Base-by-base conservation (phyloP, 2,329 filamentous ascomycete genomes). In the Hymenoscyphus fructigenus region DNA sequence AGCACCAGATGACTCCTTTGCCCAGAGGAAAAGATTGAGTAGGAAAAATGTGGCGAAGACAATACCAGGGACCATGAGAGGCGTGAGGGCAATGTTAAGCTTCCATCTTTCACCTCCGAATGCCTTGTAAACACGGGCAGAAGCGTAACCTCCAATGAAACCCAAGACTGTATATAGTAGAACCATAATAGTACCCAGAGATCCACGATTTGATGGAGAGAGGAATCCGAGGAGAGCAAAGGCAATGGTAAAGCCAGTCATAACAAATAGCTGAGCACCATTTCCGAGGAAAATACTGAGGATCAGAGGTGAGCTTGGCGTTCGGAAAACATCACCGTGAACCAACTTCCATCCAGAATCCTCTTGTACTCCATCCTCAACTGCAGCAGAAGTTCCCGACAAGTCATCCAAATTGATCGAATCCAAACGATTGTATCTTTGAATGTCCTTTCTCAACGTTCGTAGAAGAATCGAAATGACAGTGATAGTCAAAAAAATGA, bases 281-380 rank as follows among this genome's bases (percentile, higher is more conserved):
- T 96, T 98, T 65, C 95, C 95, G 53, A 97, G 84, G 68, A 99
- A 84, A 6, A 99, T 83, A 63, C 93, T 93, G 23, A 99, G 84
- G 15, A 97, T 82, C 32, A 99, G 84, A 1, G 93, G 91, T 66
- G 91, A 88, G 69, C 89, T 87, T 3, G 95, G 95, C 12, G 90
- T 88, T 64, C 95, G 90, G 84, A 99, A 99, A 36, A 98, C 94
- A 77, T 99, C 95, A 62, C 95, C 95, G 73, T 99, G 95, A 0
- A 99, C 93, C 58, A 99, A 81, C 79, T 99, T 99, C 95, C 95
- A 99, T 67, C 95, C 95, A 10, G 93, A 97, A 77, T 99, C 95
- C 75, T 99, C 95, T 77, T 97, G 93, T 0, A 98, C 91, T 38
- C 93, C 94, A 73, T 98, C 94, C 70, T 97, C 94, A 5, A 93